Evolutionary conservation across 441 rosid species (phyloP), one percentile per base, ranked within the genome.

Genomic region (Croton laevigatus): DNA sequence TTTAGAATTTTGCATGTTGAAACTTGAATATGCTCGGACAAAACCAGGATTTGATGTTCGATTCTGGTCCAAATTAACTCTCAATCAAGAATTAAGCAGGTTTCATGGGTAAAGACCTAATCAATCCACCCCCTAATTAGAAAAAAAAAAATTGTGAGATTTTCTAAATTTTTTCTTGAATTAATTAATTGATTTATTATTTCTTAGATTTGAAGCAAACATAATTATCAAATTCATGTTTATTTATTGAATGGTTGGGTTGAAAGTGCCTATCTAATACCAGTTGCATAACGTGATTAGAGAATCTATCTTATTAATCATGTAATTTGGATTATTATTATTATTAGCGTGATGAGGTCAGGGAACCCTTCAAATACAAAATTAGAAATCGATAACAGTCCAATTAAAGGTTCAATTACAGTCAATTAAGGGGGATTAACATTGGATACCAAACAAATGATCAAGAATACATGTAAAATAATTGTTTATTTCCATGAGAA

Each of bases 361-460:
- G 51, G 57, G 5, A 8, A 6, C 5, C 42, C 8, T 38, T 4
- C 5, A 5, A 5, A 38, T 38, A 42, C 44, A 19, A 14, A 5
- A 49, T 14, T 49, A 14, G 34, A 14, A 4, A n/a, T 52, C 14
- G 17, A 49, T 40, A 6, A 6, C 42, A 38, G 5, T 70, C 36
- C 19, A 60, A 23, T 59, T 36, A 45, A 32, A 32, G 20, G 68
- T 59, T 53, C 53, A 69, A 34, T 6, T 27, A 37, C 20, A 61
- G 72, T 76, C 75, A 76, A 70, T 27, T 38, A 38, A 38, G 59
- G 0, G 53, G 62, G 13, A 27, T 3, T 58, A 54, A 55, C 23
- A 23, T 23, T 38, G 4, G 60, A 11, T 54, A 6, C 7, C 38
- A 51, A 38, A n/a, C n/a, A 36, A 8, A 38, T 38, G 42, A 38